Evolutionary conservation across 78 protist species (phyloP).

Genomic region (Dictyostelium citrinum): DNA sequence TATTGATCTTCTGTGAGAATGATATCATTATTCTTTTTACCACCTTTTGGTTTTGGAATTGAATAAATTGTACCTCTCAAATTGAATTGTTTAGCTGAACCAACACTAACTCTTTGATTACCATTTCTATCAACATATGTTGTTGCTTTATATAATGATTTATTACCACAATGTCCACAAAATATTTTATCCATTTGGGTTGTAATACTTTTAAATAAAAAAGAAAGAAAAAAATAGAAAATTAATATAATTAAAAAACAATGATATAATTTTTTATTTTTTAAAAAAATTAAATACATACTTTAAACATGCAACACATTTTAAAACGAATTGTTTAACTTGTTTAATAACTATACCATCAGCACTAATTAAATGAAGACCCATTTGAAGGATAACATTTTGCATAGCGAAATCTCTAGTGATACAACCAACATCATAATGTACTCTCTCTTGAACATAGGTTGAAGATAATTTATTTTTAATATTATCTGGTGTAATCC

Average conservation of each 20-base stretch:
- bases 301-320: conserved; percentile 91
- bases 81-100: conserved; percentile 65
- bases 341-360: conserved; percentile 85
- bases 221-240: not conserved
- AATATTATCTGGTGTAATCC: conserved; percentile 91
- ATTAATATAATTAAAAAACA: not conserved
- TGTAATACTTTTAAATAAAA: conserved; percentile 26
- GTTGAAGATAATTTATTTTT: not conserved
- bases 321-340: conserved; percentile 83
- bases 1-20: conserved; percentile 87
- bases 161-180: conserved; percentile 60
- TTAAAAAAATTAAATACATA: not conserved
- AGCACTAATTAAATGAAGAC: conserved; percentile 71
- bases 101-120: conserved; percentile 52
- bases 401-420: conserved; percentile 93
- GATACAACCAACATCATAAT: conserved; percentile 71
- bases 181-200: conserved; percentile 40
- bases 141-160: conserved; percentile 50
- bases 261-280: not conserved
- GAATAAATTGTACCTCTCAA: conserved; percentile 55
- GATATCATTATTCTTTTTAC: conserved; percentile 73
- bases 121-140: conserved; percentile 62
- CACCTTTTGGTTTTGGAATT: conserved; percentile 81
- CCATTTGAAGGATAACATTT: conserved; percentile 91
- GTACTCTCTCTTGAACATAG: not conserved